Evolutionary conservation across 352 stramenopile genomes (phyloP).

Genomic region (Phytophthora constricta): DNA sequence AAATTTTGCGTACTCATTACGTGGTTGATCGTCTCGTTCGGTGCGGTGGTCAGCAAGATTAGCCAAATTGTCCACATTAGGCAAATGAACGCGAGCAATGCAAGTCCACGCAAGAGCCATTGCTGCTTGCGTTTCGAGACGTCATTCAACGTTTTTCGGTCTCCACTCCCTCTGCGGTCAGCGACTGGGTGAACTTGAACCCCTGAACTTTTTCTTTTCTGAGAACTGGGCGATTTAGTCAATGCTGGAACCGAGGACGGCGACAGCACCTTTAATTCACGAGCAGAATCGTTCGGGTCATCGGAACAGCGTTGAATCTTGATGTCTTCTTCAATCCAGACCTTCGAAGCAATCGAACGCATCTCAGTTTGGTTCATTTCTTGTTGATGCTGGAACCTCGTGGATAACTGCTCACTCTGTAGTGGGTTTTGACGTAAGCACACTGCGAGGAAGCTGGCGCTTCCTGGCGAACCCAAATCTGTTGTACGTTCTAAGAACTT

Average conservation of each 20-base stretch:
- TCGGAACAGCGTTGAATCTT: not conserved
- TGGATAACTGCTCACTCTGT: too few species aligned
- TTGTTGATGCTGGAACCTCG: too few species aligned
- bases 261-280: not conserved
- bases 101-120: not conserved
- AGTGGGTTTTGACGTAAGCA: too few species aligned
- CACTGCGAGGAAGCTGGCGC: too few species aligned
- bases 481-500: too few species aligned
- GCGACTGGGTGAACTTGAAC: too few species aligned
- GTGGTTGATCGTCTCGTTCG: slow-evolving; percentile 25
- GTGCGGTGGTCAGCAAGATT: slow-evolving; percentile 17
- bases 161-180: too few species aligned
- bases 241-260: too few species aligned
- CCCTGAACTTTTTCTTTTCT: too few species aligned
- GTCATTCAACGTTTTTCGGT: not conserved
- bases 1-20: slow-evolving; percentile 33
- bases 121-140: not conserved
- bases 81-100: not conserved
- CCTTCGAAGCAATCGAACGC: not conserved
- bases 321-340: not conserved
- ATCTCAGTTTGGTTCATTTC: too few species aligned
- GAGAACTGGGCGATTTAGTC: too few species aligned
- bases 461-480: too few species aligned
- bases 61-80: slow-evolving; percentile 30
- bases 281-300: not conserved